Conservation (phyloP, 1,284 basidiomycete species). For the Volvariella surrecta region DNA sequence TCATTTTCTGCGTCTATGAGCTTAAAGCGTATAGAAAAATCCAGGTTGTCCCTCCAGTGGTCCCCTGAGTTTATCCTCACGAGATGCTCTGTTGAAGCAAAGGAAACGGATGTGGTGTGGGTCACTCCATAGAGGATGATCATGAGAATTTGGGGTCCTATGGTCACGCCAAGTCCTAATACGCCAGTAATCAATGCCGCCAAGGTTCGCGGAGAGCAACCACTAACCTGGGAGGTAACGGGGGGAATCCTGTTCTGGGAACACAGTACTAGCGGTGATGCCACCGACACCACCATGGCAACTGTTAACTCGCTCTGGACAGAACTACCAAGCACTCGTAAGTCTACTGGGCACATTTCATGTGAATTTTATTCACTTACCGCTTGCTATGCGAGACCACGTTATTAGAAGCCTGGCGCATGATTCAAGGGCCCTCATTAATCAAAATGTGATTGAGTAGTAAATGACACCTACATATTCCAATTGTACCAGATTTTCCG, state of each 20-base stretch:
- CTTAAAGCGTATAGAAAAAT: constrained; percentile 34
- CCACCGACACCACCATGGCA: constrained; percentile 31
- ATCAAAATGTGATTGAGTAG: background rate
- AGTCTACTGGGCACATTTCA: background rate
- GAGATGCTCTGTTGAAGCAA: constrained; percentile 24
- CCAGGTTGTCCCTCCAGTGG: constrained; percentile 31
- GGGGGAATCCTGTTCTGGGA: constrained; percentile 30
- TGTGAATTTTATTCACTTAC: constrained; percentile 11
- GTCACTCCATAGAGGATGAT: constrained; percentile 24
- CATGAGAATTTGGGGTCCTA: constrained; percentile 30
- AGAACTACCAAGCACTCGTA: constrained; percentile 17
- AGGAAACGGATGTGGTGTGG: constrained; percentile 24
- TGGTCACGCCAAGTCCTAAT: constrained; percentile 29
- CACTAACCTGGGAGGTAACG: constrained; percentile 31
- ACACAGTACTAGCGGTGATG: constrained; percentile 30
- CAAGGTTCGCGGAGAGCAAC: background rate
- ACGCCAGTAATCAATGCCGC: background rate
- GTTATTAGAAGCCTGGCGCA: constrained; percentile 31
- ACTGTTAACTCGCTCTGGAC: constrained; percentile 32
- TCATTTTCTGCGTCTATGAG: too few relatives aligned
- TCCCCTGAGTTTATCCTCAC: constrained; percentile 23
- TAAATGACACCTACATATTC: constrained; percentile 25
- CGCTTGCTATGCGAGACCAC: constrained; percentile 35
- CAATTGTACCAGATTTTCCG: constrained; percentile 30
- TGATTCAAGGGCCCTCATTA: background rate